A percentile compares a stretch with the other conserved stretches of the same genome.
Evolutionary conservation across 805 yeast genomes (phyloP).

Genomic region (Phaffomyces opuntiae): DNA sequence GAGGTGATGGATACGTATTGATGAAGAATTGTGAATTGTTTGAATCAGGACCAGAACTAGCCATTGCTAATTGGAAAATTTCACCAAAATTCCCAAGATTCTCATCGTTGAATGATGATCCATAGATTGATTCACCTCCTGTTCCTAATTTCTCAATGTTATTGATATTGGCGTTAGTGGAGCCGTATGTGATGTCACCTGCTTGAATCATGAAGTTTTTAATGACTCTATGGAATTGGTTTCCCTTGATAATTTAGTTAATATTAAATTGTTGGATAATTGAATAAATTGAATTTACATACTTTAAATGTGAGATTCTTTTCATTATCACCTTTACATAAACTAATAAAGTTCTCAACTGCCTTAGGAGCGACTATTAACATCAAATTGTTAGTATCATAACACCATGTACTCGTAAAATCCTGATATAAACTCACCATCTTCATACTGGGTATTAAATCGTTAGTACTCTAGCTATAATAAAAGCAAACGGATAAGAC

Average conservation of each 20-base stretch:
- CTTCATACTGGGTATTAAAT: background rate
- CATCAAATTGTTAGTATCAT: conserved; percentile 8
- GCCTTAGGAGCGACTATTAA: conserved; percentile 48
- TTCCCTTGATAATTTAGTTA: conserved; percentile 19
- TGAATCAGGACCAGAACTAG: conserved; percentile 45
- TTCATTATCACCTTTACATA: conserved; percentile 34
- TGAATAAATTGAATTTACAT: background rate
- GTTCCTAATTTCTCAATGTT: conserved; percentile 23
- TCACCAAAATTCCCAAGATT: conserved; percentile 38
- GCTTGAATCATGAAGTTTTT: conserved; percentile 68
- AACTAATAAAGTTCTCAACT: conserved; percentile 39
- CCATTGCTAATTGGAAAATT: conserved; percentile 55
- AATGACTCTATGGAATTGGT: conserved; percentile 54
- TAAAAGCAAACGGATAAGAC: background rate
- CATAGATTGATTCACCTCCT: conserved; percentile 41
- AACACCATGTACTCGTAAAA: no score
- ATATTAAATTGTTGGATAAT: background rate
- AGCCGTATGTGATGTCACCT: conserved; percentile 46
- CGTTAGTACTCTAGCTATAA: background rate
- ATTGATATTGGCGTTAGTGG: conserved; percentile 14
- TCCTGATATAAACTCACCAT: background rate
- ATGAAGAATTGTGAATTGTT: conserved; percentile 69
- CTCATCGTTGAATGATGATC: conserved; percentile 48
- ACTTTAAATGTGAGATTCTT: conserved; percentile 28
- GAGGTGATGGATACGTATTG: conserved; percentile 62